phyloP scores from a whole-genome alignment of 1,284 basidiomycete species.

The Rhodotorula mucilaginosa region DNA sequence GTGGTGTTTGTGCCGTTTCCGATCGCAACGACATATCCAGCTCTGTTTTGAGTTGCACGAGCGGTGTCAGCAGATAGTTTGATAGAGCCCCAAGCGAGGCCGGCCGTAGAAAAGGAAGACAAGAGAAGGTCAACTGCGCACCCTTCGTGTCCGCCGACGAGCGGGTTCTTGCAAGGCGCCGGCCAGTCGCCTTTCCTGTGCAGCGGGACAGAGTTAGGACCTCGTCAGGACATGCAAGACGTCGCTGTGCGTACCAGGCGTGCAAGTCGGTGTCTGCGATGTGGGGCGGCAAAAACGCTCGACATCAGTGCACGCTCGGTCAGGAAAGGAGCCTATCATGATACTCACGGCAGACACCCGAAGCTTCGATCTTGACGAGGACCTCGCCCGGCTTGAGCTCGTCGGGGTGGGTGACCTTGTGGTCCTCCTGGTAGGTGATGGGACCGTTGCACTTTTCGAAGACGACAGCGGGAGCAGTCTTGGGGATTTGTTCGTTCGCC shows the following conservation, averaged over 20 bases:
- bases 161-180: conserved; percentile 59
- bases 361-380: conserved; percentile 63
- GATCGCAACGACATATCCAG: conserved; percentile 67
- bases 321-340: too few relatives aligned
- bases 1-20: conserved; percentile 61
- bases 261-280: conserved; percentile 10
- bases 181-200: conserved; percentile 21
- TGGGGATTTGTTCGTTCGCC: conserved; percentile 8
- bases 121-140: neutral
- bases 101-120: neutral
- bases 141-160: conserved; percentile 53
- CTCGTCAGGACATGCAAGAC: neutral
- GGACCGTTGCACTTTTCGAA: conserved; percentile 29
- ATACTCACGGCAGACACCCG: conserved; percentile 18
- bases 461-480: conserved; percentile 14
- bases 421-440: conserved; percentile 44
- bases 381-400: conserved; percentile 76
- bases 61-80: too few relatives aligned
- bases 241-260: neutral
- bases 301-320: too few relatives aligned
- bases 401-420: conserved; percentile 60
- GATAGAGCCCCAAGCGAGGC: too few relatives aligned
- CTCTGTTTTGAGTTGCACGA: conserved; percentile 52
- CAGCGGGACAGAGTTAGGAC: fast-evolving
- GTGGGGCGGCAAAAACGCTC: neutral